A percentile compares a stretch with the other conserved stretches of the same genome.
These are phyloP conservation scores for Claviceps spartinae DNA, from an alignment of 2,329 filamentous ascomycete genomes.

Conservation along the genomic window DNA sequence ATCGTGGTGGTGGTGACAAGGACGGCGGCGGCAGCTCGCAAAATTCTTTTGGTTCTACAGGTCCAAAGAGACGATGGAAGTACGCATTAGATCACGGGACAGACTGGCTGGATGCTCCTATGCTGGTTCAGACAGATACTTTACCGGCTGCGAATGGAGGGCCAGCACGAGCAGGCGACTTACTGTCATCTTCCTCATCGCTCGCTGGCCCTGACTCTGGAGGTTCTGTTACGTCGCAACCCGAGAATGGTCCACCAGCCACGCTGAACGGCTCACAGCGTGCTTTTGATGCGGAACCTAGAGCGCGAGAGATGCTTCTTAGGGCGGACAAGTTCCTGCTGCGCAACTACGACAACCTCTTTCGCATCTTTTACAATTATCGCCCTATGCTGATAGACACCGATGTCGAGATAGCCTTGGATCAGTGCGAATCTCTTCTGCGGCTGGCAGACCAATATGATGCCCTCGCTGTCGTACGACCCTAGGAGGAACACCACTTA, in stretches of 20 bases:
- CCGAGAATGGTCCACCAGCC: conserved; percentile 25
- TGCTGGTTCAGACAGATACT: conserved; percentile 69
- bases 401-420: conserved; percentile 85
- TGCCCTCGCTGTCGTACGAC: conserved; percentile 73
- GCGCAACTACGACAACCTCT: conserved; percentile 89
- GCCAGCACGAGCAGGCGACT: background rate
- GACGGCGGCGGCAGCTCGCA: background rate
- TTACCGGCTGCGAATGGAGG: background rate
- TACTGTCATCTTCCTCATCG: conserved; percentile 13
- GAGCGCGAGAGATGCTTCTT: too few species aligned
- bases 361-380: conserved; percentile 93
- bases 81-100: conserved; percentile 75
- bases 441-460: conserved; percentile 91
- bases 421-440: conserved; percentile 84
- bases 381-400: conserved; percentile 66
- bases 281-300: conserved; percentile 32
- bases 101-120: conserved; percentile 62
- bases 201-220: conserved; percentile 24
- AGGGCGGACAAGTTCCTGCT: conserved; percentile 54
- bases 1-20: background rate
- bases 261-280: conserved; percentile 23
- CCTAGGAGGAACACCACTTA: conserved; percentile 84
- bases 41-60: background rate
- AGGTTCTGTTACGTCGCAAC: conserved; percentile 10
- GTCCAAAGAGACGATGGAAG: conserved; percentile 52